These are phyloP conservation scores for Phytopythium cucurbitacearum DNA, from an alignment of 352 stramenopile species.

Conservation along the genomic window DNA sequence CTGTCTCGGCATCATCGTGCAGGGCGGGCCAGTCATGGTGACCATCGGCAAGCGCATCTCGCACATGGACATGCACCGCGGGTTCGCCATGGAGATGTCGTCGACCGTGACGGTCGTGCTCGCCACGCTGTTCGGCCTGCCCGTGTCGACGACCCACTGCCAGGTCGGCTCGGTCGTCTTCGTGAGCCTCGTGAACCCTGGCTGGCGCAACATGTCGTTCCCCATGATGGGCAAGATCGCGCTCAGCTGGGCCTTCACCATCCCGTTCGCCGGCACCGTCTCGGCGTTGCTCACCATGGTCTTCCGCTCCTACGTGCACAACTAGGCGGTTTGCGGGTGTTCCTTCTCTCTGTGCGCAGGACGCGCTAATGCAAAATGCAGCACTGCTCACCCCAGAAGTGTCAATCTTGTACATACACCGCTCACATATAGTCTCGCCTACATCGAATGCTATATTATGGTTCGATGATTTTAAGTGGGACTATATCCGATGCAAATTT, in stretches of 20 bases:
- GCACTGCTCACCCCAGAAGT: no score
- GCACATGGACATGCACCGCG: slow-evolving; percentile 55
- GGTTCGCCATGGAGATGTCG: slow-evolving; percentile 69
- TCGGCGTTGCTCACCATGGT: slow-evolving; percentile 15
- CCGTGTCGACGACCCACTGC: slow-evolving; percentile 60
- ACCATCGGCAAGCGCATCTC: slow-evolving; percentile 41
- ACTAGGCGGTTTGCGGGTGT: not conserved
- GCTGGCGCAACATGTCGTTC: slow-evolving; percentile 20
- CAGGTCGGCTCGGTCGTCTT: slow-evolving; percentile 57
- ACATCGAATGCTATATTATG: no score
- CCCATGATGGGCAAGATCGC: slow-evolving; percentile 15
- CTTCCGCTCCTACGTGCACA: slow-evolving; percentile 10
- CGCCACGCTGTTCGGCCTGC: slow-evolving; percentile 32
- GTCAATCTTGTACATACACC: no score
- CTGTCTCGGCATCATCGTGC: slow-evolving; percentile 39
- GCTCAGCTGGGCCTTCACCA: slow-evolving; percentile 21
- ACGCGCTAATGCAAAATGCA: slow-evolving; percentile 1
- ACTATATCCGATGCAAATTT: no score
- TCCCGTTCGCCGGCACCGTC: slow-evolving; percentile 16
- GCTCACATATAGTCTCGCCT: no score
- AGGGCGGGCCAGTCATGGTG: slow-evolving; percentile 71
- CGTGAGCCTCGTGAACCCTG: slow-evolving; percentile 23
- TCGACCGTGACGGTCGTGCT: slow-evolving; percentile 56
- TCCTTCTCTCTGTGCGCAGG: slow-evolving; percentile 4
- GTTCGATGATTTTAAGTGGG: no score